Evolutionary conservation across 2,329 filamentous ascomycete species (phyloP), one percentile per base, ranked within the genome.

Genomic region (Ramichloridium luteum): DNA sequence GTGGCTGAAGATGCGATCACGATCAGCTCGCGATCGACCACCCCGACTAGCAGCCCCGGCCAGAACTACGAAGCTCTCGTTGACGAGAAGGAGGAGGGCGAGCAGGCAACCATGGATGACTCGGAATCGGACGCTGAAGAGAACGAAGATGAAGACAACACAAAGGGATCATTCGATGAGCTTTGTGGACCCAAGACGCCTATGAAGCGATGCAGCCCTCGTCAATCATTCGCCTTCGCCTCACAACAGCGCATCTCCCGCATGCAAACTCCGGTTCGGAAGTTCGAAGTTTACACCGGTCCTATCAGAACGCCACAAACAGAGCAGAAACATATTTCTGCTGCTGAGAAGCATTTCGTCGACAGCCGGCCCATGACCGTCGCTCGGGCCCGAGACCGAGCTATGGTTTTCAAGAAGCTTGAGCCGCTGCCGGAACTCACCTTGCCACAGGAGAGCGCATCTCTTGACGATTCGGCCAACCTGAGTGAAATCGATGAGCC

Each of bases 101-200:
- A 40, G 20, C n/a, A n/a, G n/a, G n/a, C n/a, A n/a, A n/a, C n/a
- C n/a, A n/a, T n/a, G 8, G 39, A 43, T 16, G 35, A 32, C 5
- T 27, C 30, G 16, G 27, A 28, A 16, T 13, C 35, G 27, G 33
- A 23, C 6, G 27, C 27, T 13, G 38, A 38, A 10, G 29, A 39
- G 6, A 27, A 43, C 4, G 31, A 32, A 12, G 32, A 37, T 5
- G 41, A 46, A 14, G 35, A 33, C n/a, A 26, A 29, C 12, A 26
- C 22, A 9, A 34, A 40, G 10, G 15, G 25, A 6, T 54, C 51
- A 9, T 47, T 46, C 5, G 51, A 55, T 30, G 51, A 54, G 37
- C 41, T 54, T 14, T 44, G 41, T 27, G 50, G 48, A 3, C 49
- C 51, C 2, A 54, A 51, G 36, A 54, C 51, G 10, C 49, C 49